Conservation (phyloP, 164 flowering plant genomes). For the Vitis cinerea region DNA sequence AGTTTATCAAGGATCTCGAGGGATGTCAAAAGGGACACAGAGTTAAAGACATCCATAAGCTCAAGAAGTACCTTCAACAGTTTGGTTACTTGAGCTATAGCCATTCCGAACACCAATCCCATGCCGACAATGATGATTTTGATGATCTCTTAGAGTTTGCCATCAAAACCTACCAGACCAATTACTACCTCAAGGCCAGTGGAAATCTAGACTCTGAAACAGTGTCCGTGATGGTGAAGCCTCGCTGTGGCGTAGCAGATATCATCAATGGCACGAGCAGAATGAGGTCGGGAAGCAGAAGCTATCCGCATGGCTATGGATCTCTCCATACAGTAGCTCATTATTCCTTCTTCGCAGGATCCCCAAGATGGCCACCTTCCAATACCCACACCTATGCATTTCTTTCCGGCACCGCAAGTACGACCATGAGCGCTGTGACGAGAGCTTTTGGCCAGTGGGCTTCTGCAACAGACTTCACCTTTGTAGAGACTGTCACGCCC, state of each 20-base stretch:
- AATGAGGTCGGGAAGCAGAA: not conserved
- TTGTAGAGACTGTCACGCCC: not conserved
- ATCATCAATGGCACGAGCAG: constrained; percentile 15
- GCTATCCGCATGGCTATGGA: not conserved
- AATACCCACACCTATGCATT: constrained; percentile 4
- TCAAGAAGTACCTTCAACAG: constrained; percentile 22
- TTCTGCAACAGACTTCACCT: not conserved
- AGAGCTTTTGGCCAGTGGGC: constrained; percentile 8
- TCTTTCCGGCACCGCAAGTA: not conserved
- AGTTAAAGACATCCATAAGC: constrained; percentile 21
- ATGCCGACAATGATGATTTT: constrained; percentile 5
- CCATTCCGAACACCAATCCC: not conserved
- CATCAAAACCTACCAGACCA: constrained; percentile 35
- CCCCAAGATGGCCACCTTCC: constrained; percentile 5
- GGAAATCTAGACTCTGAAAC: constrained; percentile 36
- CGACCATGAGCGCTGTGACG: not conserved
- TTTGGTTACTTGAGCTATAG: constrained; percentile 26
- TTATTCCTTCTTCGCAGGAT: constrained; percentile 4
- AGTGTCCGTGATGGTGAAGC: constrained; percentile 13
- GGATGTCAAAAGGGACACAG: constrained; percentile 31
- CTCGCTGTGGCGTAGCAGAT: constrained; percentile 41
- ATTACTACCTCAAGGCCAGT: constrained; percentile 25
- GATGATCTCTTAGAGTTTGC: constrained; percentile 35
- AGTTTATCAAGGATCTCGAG: constrained; percentile 16
- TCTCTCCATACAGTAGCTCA: not conserved